Evolutionary conservation across 208 protist genomes (phyloP).

Genomic region (Trichomonas gallinae): DNA sequence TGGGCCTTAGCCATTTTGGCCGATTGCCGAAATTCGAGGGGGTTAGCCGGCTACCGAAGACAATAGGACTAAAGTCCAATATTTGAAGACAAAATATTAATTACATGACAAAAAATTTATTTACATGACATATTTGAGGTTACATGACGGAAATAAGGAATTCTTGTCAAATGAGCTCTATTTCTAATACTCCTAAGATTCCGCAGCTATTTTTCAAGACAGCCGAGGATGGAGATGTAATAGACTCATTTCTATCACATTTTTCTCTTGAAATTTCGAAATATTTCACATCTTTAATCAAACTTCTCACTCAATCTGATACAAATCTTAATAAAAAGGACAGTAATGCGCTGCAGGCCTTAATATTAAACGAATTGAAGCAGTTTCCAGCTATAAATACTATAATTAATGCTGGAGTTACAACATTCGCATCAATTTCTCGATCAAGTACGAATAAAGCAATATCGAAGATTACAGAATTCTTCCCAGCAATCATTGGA

Average conservation of each 20-base stretch:
- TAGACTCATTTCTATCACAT: background rate
- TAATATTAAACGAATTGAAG: background rate
- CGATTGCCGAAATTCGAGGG: no score
- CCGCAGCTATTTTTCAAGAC: background rate
- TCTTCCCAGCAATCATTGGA: background rate
- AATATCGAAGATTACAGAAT: background rate
- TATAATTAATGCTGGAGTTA: background rate
- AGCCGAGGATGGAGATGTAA: background rate
- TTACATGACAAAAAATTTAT: no score
- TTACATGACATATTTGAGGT: no score
- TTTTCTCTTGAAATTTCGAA: background rate
- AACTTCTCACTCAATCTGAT: background rate
- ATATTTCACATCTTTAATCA: background rate
- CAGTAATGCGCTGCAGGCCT: background rate
- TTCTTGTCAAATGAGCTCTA: background rate
- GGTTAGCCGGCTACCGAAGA: no score
- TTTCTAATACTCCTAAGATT: background rate
- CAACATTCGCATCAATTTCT: background rate
- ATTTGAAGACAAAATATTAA: no score
- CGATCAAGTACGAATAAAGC: background rate
- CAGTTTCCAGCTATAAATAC: background rate
- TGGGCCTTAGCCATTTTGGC: no score
- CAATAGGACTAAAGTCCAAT: no score
- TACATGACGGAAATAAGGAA: no score
- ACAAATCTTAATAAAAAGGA: background rate